These are phyloP conservation scores for Amanita rimosa DNA, from an alignment of 768 basidiomycete species.

Conservation along the genomic window DNA sequence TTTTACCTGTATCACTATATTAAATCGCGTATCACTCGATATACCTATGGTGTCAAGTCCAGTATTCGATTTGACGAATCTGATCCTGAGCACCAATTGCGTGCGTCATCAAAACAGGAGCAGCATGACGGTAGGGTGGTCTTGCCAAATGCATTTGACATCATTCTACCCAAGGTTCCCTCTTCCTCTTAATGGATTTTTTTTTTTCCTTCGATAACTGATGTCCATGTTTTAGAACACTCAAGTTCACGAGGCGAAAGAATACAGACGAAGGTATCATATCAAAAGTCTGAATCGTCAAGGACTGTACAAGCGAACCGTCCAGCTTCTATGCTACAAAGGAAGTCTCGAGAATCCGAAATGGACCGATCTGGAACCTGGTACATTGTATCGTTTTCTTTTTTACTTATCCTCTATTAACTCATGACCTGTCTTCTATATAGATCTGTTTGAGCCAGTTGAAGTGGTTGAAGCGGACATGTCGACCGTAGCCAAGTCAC, in stretches of 20 bases:
- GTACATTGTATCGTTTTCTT: not conserved
- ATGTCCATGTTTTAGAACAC: slow-evolving; percentile 9
- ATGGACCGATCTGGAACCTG: slow-evolving; percentile 4
- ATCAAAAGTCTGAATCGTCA: slow-evolving; percentile 8
- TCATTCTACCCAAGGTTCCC: slow-evolving; percentile 9
- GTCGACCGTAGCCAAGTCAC: not conserved
- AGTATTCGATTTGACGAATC: slow-evolving; percentile 9
- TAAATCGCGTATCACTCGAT: slow-evolving; percentile 15
- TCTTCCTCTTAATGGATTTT: not conserved
- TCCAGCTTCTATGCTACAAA: slow-evolving; percentile 11
- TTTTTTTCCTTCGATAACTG: not conserved
- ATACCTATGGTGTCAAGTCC: slow-evolving; percentile 15
- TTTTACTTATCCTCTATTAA: not conserved
- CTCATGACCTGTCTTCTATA: not conserved
- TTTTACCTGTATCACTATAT: slow-evolving; percentile 18
- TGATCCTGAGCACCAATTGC: slow-evolving; percentile 12
- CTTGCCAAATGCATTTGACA: slow-evolving; percentile 10
- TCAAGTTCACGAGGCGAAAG: slow-evolving; percentile 12
- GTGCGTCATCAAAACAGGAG: slow-evolving; percentile 8
- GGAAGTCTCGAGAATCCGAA: slow-evolving; percentile 5
- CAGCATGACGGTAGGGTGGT: slow-evolving; percentile 8
- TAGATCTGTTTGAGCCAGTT: slow-evolving; percentile 5
- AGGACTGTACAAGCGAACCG: slow-evolving; percentile 6
- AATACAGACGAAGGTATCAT: slow-evolving; percentile 10
- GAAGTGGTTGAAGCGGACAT: slow-evolving; percentile 5